Percentiles rank a stretch among this genome's conserved stretches.
phyloP scores from a whole-genome alignment of 139 green algal genomes.

The Auxenochlorella pyrenoidosa region DNA sequence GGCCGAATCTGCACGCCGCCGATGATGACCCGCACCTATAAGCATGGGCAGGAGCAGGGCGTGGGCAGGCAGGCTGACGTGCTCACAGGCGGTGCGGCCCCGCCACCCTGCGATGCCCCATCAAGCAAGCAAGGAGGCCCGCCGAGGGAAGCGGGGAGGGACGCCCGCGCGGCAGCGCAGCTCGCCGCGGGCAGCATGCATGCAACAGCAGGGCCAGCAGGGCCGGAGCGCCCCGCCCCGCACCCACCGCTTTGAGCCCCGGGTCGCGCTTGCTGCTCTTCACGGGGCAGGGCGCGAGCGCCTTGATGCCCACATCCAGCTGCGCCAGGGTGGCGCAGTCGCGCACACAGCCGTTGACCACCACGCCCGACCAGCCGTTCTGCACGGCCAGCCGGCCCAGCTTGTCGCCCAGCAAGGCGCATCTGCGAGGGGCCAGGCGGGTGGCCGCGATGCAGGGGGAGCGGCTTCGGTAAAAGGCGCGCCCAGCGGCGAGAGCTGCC shows the following conservation, averaged over 20 bases:
- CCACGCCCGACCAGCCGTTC: slow-evolving; percentile 95
- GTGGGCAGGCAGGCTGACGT: too few relatives aligned
- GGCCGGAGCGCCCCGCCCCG: too few relatives aligned
- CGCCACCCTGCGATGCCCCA: too few relatives aligned
- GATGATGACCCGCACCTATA: slow-evolving; percentile 16
- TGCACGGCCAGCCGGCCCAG: slow-evolving; percentile 84
- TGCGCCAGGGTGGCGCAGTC: slow-evolving; percentile 84
- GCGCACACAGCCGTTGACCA: slow-evolving; percentile 95
- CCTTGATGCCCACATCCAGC: slow-evolving; percentile 86
- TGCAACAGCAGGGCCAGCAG: too few relatives aligned
- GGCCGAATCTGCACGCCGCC: slow-evolving; percentile 25
- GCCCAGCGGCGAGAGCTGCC: too few relatives aligned
- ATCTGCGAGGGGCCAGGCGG: not conserved
- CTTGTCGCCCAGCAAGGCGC: slow-evolving; percentile 92
- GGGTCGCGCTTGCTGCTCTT: slow-evolving; percentile 90
- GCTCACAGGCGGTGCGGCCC: too few relatives aligned
- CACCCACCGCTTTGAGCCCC: slow-evolving; percentile 58
- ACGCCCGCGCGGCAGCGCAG: too few relatives aligned
- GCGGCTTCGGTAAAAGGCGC: too few relatives aligned
- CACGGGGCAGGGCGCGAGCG: slow-evolving; percentile 85
- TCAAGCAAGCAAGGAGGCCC: too few relatives aligned
- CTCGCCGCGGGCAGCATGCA: too few relatives aligned
- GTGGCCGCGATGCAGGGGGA: too few relatives aligned
- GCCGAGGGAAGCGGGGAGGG: not conserved
- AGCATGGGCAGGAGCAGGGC: too few relatives aligned